phyloP scores from a whole-genome alignment of 805 yeast genomes.

The Kuraishia ogatae region DNA sequence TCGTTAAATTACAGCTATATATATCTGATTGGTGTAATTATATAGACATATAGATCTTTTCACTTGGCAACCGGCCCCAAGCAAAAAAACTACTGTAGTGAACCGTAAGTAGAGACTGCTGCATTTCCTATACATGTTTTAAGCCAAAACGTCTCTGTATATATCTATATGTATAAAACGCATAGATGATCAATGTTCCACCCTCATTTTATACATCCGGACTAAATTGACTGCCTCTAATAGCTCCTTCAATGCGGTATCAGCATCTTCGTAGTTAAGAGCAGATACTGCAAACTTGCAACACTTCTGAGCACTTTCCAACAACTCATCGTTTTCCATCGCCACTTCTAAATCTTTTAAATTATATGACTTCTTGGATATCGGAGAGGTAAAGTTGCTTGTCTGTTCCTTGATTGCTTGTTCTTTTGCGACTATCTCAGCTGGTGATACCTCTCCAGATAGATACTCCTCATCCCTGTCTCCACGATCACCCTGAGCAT shows the following conservation, averaged over 20 bases:
- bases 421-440: neutral
- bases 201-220: constrained; percentile 4
- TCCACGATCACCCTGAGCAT: neutral
- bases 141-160: neutral
- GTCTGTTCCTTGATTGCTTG: neutral
- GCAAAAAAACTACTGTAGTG: too few species aligned
- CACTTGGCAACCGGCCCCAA: too few species aligned
- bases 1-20: too few species aligned
- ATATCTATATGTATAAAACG: too few species aligned
- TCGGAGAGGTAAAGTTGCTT: neutral
- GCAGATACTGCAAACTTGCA: constrained; percentile 72
- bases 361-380: constrained; percentile 2
- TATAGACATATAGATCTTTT: too few species aligned
- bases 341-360: constrained; percentile 10
- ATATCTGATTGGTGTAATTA: too few species aligned
- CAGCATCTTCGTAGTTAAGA: constrained; percentile 56
- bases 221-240: constrained; percentile 34
- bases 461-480: neutral
- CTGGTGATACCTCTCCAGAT: neutral
- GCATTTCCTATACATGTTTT: too few species aligned
- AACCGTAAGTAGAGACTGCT: too few species aligned
- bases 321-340: constrained; percentile 21
- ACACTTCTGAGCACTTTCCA: constrained; percentile 44
- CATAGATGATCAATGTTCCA: neutral
- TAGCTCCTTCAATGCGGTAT: constrained; percentile 55